Evolutionary conservation across 345 rosid genomes (phyloP).

Genomic region (Trapa bicornis): DNA sequence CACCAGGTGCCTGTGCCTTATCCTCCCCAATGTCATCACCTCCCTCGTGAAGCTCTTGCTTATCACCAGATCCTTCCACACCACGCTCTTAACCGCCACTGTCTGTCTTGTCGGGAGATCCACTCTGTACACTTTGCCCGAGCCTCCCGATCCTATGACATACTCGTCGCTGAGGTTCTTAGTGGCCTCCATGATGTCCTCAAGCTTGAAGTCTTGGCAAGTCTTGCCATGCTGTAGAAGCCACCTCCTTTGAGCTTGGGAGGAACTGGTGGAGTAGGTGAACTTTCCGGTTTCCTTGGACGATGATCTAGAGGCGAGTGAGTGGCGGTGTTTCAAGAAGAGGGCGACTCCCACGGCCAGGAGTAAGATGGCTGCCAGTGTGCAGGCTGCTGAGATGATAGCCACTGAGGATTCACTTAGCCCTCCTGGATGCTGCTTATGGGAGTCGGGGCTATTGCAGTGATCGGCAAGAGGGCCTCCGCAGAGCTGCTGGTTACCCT

Average conservation of each 20-base stretch:
- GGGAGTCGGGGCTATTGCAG: slow-evolving; percentile 22
- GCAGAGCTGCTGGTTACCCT: slow-evolving; percentile 61
- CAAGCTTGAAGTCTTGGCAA: slow-evolving; percentile 64
- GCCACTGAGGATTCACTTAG: slow-evolving; percentile 40
- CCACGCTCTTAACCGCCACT: slow-evolving; percentile 73
- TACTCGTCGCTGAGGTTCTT: slow-evolving; percentile 60
- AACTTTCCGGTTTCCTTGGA: slow-evolving; percentile 28
- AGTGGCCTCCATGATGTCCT: slow-evolving; percentile 79
- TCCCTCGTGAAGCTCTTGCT: slow-evolving; percentile 85
- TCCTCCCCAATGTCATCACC: slow-evolving; percentile 65
- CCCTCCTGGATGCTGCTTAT: slow-evolving; percentile 19
- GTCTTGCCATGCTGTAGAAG: slow-evolving; percentile 46
- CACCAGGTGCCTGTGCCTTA: slow-evolving; percentile 76
- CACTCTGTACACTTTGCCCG: slow-evolving; percentile 73
- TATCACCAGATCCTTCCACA: slow-evolving; percentile 51
- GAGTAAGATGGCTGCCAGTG: slow-evolving; percentile 51
- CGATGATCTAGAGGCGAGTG: slow-evolving; percentile 12
- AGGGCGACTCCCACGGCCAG: slow-evolving; percentile 37
- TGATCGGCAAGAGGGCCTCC: slow-evolving; percentile 60
- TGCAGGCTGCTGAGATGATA: slow-evolving; percentile 47
- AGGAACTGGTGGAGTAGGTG: slow-evolving; percentile 51
- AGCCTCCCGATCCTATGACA: slow-evolving; percentile 87
- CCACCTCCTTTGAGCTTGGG: slow-evolving; percentile 48
- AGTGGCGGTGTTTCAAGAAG: slow-evolving; percentile 37
- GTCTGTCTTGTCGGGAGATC: slow-evolving; percentile 54